Conservation (phyloP, 2,329 filamentous ascomycete genomes). For the Trichoderma sp. region DNA sequence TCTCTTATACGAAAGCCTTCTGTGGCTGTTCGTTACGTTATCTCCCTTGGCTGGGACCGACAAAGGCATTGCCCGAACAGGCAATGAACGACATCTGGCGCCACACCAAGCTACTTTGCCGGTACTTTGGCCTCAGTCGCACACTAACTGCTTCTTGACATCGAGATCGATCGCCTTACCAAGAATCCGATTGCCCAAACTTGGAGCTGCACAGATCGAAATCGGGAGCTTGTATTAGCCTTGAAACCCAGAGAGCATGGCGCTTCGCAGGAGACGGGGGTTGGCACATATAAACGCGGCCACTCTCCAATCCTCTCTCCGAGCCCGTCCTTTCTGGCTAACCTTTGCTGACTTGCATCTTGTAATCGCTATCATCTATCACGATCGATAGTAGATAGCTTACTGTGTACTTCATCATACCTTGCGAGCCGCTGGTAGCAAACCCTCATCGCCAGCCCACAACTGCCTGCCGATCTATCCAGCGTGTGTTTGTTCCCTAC, state of each 20-base stretch:
- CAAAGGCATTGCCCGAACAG: neutral
- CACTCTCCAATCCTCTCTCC: neutral
- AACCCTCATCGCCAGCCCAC: neutral
- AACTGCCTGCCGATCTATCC: neutral
- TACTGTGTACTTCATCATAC: neutral
- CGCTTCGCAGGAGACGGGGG: neutral
- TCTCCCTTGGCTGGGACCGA: neutral
- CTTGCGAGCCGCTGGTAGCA: neutral
- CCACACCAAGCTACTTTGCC: neutral
- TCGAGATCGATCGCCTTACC: conserved; percentile 41
- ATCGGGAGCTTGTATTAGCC: conserved; percentile 20
- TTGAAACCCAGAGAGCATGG: neutral
- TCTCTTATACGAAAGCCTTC: neutral
- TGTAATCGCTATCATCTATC: neutral
- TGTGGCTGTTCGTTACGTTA: neutral
- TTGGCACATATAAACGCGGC: conserved; percentile 19
- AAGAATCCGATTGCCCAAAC: conserved; percentile 32
- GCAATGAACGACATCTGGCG: neutral
- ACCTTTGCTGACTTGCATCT: neutral
- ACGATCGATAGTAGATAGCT: neutral
- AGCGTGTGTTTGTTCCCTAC: neutral
- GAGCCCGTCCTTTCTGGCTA: neutral
- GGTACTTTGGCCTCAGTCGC: conserved; percentile 32
- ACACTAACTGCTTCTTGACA: conserved; percentile 36
- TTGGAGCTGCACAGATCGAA: conserved; percentile 22